Evolutionary conservation across 495 filamentous ascomycete species (phyloP), one percentile per base, ranked within the genome.

Genomic region (Penicillium antarcticum): DNA sequence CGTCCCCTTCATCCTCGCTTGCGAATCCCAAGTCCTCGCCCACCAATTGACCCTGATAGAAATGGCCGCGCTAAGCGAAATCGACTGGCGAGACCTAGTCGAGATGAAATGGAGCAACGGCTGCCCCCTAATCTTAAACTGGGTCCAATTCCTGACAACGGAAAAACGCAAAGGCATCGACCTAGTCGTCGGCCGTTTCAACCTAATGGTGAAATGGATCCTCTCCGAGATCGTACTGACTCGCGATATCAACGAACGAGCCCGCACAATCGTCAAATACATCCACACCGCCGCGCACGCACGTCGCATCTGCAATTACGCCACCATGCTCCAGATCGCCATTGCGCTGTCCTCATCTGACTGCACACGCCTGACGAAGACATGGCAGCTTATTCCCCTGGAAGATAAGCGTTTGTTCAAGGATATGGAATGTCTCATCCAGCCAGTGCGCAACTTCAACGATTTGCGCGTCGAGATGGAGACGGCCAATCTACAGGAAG

Each of bases 31-130:
- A 45, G 73, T 88, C 17, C 78, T 99, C 34, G 94, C 95, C 6
- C 88, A 97, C 67, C 95, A 97, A 66, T 86, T 97, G 58, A 97
- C 92, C 0, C 74, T 99, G 36, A 88, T 99, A 46, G 95, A 99
- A 67, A 95, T 95, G 72, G 92, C 96, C 60, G 95, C 95, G 0
- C 71, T 99, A 40, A 91, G 91, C 56, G 95, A 97, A 61, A 87
- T 99, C 45, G 92, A 97, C 70, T 99, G 95, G 95, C 91, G 87
- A 62, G 95, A 99, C 62, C 76, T 99, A 40, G 91, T 99, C 45
- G 90, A 97, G 26, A 87, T 99, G 80, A 83, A 82, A 48, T 97
- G 91, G 91, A 89, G 86, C 56, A 88, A 82, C 46, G 84, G 88
- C 45, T 80, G 84, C 13, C 77, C 84, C 14, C 62, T 65, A 37